Evolutionary conservation across 108 stramenopile species (phyloP).

Genomic region (Tribonema minus): DNA sequence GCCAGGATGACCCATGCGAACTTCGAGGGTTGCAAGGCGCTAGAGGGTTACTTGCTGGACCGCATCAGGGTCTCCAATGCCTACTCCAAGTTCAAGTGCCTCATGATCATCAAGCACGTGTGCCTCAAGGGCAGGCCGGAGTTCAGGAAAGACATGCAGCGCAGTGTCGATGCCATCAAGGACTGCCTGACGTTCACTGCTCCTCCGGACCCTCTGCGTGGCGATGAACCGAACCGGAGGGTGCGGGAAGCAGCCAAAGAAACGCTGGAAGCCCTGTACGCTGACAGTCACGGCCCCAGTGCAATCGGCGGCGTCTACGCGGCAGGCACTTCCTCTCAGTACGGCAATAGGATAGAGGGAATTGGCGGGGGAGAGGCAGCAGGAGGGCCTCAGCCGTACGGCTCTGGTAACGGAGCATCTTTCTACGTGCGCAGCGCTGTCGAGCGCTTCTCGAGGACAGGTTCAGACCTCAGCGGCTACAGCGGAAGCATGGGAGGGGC

Average conservation of each 20-base stretch:
- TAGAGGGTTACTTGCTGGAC: constrained; percentile 66
- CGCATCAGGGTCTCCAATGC: constrained; percentile 76
- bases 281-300: neutral
- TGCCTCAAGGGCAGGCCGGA: constrained; percentile 68
- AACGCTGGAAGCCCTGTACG: constrained; percentile 84
- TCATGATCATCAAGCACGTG: constrained; percentile 83
- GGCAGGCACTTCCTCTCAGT: neutral
- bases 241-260: constrained; percentile 90
- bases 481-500: neutral
- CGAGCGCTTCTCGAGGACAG: no score
- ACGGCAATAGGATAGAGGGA: constrained; percentile 26
- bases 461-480: neutral
- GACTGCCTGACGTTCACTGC: constrained; percentile 79
- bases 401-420: neutral
- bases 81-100: constrained; percentile 82
- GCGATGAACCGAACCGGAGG: constrained; percentile 80
- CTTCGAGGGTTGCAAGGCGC: constrained; percentile 68
- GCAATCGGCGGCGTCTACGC: neutral
- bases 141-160: constrained; percentile 51
- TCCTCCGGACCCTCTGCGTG: constrained; percentile 84
- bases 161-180: constrained; percentile 68
- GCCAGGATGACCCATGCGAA: constrained; percentile 75
- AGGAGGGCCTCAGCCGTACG: neutral
- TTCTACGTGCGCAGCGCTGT: neutral
- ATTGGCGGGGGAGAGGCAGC: neutral